Evolutionary conservation across 306 rosid species (phyloP).

Genomic region (Urtica urens): DNA sequence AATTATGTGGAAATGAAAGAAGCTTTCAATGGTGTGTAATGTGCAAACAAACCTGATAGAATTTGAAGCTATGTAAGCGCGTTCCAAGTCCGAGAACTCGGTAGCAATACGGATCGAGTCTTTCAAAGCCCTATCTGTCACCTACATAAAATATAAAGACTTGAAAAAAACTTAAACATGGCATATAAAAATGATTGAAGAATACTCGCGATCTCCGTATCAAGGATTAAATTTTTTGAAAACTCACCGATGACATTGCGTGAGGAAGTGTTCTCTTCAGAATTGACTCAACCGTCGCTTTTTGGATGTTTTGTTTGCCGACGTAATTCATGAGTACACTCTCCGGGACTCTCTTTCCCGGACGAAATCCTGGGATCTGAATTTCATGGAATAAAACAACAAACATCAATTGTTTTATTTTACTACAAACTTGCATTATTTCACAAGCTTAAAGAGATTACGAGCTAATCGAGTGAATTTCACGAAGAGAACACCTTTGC

Average conservation of each 20-base stretch:
- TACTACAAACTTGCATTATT: too few relatives aligned
- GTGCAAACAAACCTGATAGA: conserved; percentile 49
- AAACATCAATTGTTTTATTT: neutral
- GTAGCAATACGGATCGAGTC: conserved; percentile 69
- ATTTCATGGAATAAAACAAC: conserved; percentile 5
- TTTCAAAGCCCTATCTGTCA: conserved; percentile 62
- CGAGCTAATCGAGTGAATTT: too few relatives aligned
- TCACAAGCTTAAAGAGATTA: too few relatives aligned
- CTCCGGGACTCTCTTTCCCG: conserved; percentile 72
- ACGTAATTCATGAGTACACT: conserved; percentile 47
- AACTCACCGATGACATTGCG: conserved; percentile 61
- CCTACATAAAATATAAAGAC: conserved; percentile 30
- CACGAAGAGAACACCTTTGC: conserved; percentile 57
- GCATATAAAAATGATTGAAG: too few relatives aligned
- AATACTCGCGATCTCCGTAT: too few relatives aligned
- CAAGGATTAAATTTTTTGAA: too few relatives aligned
- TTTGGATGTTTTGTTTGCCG: conserved; percentile 56
- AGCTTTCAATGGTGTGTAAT: conserved; percentile 7
- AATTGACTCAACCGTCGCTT: conserved; percentile 76
- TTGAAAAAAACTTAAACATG: too few relatives aligned
- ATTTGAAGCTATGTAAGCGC: conserved; percentile 50
- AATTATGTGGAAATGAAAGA: conserved; percentile 6
- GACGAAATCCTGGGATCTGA: conserved; percentile 89
- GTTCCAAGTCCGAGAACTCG: conserved; percentile 74
- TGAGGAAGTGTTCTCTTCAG: conserved; percentile 85